A percentile compares a stretch with the other conserved stretches of the same genome.
These are phyloP conservation scores for Phytophthora pistaciae DNA, from an alignment of 352 stramenopile genomes.

Conservation along the genomic window DNA sequence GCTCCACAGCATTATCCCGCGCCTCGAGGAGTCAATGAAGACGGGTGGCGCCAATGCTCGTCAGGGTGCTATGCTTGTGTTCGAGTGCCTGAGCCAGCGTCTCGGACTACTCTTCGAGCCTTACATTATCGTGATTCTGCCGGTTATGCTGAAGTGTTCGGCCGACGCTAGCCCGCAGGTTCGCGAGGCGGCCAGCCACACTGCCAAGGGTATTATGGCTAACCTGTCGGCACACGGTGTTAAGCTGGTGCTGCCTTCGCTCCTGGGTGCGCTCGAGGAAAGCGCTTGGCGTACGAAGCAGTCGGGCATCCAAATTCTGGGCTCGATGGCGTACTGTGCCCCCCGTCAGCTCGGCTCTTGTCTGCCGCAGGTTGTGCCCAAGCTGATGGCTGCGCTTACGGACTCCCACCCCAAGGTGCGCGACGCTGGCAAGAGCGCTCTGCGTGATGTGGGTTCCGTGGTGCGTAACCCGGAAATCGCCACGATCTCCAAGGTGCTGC, in stretches of 20 bases:
- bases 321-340: constrained; percentile 98
- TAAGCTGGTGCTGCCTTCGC: constrained; percentile 98
- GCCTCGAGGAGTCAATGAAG: constrained; percentile 87
- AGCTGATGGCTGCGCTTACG: constrained; percentile 96
- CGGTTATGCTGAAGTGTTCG: constrained; percentile 98
- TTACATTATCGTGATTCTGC: constrained; percentile 98
- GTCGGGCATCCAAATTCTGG: constrained; percentile 98
- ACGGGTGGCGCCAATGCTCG: constrained; percentile 78
- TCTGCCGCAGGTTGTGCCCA: constrained; percentile 99
- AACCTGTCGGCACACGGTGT: constrained; percentile 99
- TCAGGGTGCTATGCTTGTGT: constrained; percentile 96
- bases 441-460: constrained; percentile 98
- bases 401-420: constrained; percentile 99
- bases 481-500: constrained; percentile 92
- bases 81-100: constrained; percentile 97
- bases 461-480: constrained; percentile 99
- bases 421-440: constrained; percentile 94
- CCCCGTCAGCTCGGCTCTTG: constrained; percentile 98
- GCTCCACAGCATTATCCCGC: constrained; percentile 97
- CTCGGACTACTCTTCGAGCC: constrained; percentile 99
- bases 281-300: constrained; percentile 98
- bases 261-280: constrained; percentile 96
- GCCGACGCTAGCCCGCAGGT: constrained; percentile 97
- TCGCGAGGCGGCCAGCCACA: constrained; percentile 95
- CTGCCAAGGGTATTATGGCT: constrained; percentile 98